phyloP scores from a whole-genome alignment of 805 yeast species.

The Yamadazyma philogaea region DNA sequence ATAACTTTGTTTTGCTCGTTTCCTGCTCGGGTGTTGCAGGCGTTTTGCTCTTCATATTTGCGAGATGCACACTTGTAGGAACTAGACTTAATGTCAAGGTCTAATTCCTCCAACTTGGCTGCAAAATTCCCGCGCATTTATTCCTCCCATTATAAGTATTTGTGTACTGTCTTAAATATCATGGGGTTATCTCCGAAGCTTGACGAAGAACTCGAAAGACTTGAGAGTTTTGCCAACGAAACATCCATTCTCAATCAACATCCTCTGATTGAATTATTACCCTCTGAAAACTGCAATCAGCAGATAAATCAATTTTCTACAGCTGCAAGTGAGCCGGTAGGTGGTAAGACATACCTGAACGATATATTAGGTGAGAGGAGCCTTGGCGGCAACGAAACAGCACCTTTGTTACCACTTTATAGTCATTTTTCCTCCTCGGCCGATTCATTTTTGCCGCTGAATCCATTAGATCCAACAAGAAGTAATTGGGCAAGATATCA shows the following conservation, averaged over 20 bases:
- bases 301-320: background rate
- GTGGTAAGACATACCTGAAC: background rate
- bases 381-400: background rate
- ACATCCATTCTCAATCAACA: constrained; percentile 21
- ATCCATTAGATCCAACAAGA: background rate
- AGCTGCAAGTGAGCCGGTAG: background rate
- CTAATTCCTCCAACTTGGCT: constrained; percentile 4
- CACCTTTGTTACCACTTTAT: constrained; percentile 21
- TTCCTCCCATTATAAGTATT: background rate
- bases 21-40: constrained; percentile 29
- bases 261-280: constrained; percentile 7
- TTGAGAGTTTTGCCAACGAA: constrained; percentile 24
- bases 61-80: constrained; percentile 23
- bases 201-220: constrained; percentile 12
- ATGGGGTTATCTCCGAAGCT: constrained; percentile 6
- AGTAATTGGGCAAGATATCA: background rate
- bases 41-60: constrained; percentile 23
- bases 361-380: background rate
- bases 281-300: constrained; percentile 5
- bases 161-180: background rate
- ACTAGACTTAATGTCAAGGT: constrained; percentile 21
- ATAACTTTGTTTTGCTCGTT: constrained; percentile 30
- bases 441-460: background rate
- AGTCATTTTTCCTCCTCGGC: background rate
- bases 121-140: constrained; percentile 2